These are phyloP conservation scores for Erysimum cheiranthoides DNA, from an alignment of 345 rosid genomes.

Conservation along the genomic window DNA sequence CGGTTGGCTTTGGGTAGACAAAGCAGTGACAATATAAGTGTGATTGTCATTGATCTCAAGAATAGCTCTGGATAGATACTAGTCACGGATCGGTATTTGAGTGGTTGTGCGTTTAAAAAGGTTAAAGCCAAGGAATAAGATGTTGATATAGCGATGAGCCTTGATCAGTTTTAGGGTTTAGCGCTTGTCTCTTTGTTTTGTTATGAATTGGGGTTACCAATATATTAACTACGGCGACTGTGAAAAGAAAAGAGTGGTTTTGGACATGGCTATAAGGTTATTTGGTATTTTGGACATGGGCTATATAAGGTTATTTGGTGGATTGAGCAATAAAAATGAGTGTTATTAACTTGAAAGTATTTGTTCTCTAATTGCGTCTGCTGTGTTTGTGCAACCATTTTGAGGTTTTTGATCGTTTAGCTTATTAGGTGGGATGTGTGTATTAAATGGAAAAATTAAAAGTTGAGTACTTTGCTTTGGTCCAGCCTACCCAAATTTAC, in stretches of 20 bases:
- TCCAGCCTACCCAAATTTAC: no score
- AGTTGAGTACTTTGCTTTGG: background rate
- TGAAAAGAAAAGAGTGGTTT: slow-evolving; percentile 3
- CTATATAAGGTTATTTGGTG: background rate
- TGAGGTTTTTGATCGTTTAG: background rate
- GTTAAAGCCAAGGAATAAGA: slow-evolving; percentile 14
- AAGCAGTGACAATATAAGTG: slow-evolving; percentile 80
- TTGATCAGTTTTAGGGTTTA: slow-evolving; percentile 15
- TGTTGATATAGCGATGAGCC: slow-evolving; percentile 21
- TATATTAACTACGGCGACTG: slow-evolving; percentile 7
- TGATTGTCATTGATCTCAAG: slow-evolving; percentile 72
- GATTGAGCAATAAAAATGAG: slow-evolving; percentile 16
- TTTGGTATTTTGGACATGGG: background rate
- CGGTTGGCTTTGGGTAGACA: slow-evolving; percentile 75
- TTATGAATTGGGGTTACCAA: slow-evolving; percentile 14
- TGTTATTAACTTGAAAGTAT: background rate
- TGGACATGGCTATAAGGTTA: background rate
- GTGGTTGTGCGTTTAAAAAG: background rate
- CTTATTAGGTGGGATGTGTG: background rate
- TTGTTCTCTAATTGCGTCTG: background rate
- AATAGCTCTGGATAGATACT: slow-evolving; percentile 32
- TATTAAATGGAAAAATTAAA: no score
- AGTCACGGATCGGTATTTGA: background rate
- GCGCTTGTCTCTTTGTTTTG: slow-evolving; percentile 6
- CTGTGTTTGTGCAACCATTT: background rate